Percentiles rank a stretch among this genome's conserved stretches.
These are phyloP conservation scores for Sherardia arvensis DNA, from an alignment of 257 asterid genomes.

Conservation along the genomic window DNA sequence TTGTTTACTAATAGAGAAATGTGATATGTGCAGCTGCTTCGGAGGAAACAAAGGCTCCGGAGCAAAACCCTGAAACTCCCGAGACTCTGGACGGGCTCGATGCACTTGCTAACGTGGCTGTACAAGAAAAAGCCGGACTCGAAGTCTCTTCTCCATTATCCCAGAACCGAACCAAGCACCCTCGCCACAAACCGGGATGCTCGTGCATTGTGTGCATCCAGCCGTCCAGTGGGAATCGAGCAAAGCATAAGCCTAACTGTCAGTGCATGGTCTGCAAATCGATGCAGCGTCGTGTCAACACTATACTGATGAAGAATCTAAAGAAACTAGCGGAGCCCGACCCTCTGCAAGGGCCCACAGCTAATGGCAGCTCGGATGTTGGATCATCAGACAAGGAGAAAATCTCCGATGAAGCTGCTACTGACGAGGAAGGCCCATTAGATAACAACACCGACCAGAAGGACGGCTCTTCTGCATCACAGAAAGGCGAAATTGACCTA, in stretches of 20 bases:
- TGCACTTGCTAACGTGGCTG: constrained; percentile 57
- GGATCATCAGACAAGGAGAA: not conserved
- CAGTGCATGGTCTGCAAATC: constrained; percentile 57
- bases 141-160: constrained; percentile 29
- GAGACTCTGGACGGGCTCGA: constrained; percentile 63
- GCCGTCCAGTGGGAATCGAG: constrained; percentile 69
- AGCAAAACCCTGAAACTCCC: constrained; percentile 26
- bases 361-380: constrained; percentile 6
- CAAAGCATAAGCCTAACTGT: constrained; percentile 58
- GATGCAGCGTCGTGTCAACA: constrained; percentile 45
- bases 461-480: constrained; percentile 22
- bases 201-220: constrained; percentile 78
- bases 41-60: constrained; percentile 29
- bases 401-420: constrained; percentile 17
- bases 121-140: constrained; percentile 42
- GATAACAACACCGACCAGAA: constrained; percentile 23
- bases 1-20: constrained; percentile 11
- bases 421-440: constrained; percentile 20
- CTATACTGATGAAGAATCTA: constrained; percentile 52
- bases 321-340: constrained; percentile 46
- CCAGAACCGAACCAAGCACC: constrained; percentile 54
- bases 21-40: constrained; percentile 36
- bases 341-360: constrained; percentile 19
- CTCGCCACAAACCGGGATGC: constrained; percentile 70
- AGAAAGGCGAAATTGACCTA: constrained; percentile 76